phyloP scores from a whole-genome alignment of 345 rosid genomes.

The Murraya koenigii region DNA sequence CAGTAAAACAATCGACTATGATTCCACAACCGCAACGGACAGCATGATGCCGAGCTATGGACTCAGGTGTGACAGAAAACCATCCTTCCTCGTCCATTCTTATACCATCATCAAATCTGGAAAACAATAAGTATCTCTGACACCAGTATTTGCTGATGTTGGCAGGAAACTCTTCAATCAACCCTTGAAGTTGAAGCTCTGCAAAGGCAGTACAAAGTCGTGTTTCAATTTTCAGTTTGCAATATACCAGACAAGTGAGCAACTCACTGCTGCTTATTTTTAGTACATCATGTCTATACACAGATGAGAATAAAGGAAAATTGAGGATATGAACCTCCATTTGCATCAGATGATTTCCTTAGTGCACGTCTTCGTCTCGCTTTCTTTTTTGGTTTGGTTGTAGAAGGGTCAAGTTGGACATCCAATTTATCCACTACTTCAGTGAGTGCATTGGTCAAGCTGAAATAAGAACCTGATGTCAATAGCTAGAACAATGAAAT shows the following conservation, averaged over 20 bases:
- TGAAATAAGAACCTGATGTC: constrained; percentile 30
- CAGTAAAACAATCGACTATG: constrained; percentile 80
- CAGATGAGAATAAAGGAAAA: neutral
- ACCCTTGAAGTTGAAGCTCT: constrained; percentile 44
- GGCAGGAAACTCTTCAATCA: constrained; percentile 40
- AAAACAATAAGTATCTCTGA: constrained; percentile 77
- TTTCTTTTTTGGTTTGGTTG: constrained; percentile 46
- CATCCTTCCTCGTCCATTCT: constrained; percentile 97
- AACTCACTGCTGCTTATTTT: neutral
- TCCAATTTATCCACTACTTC: constrained; percentile 30
- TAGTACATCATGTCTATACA: neutral
- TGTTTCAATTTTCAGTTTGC: neutral
- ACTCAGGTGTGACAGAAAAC: constrained; percentile 97
- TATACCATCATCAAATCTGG: constrained; percentile 78
- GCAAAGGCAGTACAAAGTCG: constrained; percentile 14
- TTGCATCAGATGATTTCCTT: constrained; percentile 29
- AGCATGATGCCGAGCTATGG: constrained; percentile 85
- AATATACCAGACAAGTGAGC: neutral
- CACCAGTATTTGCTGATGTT: constrained; percentile 72
- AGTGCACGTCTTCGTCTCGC: constrained; percentile 38
- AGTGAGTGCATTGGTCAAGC: constrained; percentile 31
- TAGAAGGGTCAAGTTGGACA: constrained; percentile 20
- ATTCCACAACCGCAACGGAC: constrained; percentile 52
- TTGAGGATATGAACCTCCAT: constrained; percentile 37
- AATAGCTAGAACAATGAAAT: constrained; percentile 1